phyloP scores from a whole-genome alignment of 2,329 filamentous ascomycete species.

The Fusarium verticillioides region DNA sequence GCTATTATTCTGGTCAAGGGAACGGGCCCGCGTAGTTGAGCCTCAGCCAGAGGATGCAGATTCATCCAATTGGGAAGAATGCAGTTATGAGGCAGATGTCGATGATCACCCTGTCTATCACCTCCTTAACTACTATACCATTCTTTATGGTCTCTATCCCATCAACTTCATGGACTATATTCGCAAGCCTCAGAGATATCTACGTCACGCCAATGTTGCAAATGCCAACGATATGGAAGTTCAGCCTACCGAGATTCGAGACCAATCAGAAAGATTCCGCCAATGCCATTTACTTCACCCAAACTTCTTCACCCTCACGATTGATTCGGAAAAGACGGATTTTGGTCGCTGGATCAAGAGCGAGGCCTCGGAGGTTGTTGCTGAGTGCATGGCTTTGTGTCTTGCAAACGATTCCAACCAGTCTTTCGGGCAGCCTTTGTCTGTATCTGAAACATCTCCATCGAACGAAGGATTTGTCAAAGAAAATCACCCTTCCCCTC shows the following conservation, averaged over 20 bases:
- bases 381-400: constrained; percentile 80
- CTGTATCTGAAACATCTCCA: constrained; percentile 33
- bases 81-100: constrained; percentile 68
- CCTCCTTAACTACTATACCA: constrained; percentile 80
- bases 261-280: constrained; percentile 79
- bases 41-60: constrained; percentile 55
- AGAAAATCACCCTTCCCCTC: constrained; percentile 52
- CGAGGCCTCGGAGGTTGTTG: constrained; percentile 82
- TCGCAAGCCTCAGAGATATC: constrained; percentile 80
- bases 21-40: constrained; percentile 55
- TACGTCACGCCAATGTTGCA: constrained; percentile 77
- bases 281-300: constrained; percentile 80
- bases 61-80: constrained; percentile 69
- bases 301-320: constrained; percentile 84
- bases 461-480: constrained; percentile 48
- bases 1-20: constrained; percentile 80
- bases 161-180: constrained; percentile 90
- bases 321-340: constrained; percentile 83
- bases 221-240: constrained; percentile 80
- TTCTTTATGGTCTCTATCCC: constrained; percentile 84
- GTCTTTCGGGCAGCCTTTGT: constrained; percentile 39
- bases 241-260: constrained; percentile 80
- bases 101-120: constrained; percentile 73
- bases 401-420: constrained; percentile 44
- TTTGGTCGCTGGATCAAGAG: constrained; percentile 82